A percentile compares a stretch with the other conserved stretches of the same genome.
Conservation (phyloP, 1,284 basidiomycete species). For the Exobasidium rhododendri region DNA sequence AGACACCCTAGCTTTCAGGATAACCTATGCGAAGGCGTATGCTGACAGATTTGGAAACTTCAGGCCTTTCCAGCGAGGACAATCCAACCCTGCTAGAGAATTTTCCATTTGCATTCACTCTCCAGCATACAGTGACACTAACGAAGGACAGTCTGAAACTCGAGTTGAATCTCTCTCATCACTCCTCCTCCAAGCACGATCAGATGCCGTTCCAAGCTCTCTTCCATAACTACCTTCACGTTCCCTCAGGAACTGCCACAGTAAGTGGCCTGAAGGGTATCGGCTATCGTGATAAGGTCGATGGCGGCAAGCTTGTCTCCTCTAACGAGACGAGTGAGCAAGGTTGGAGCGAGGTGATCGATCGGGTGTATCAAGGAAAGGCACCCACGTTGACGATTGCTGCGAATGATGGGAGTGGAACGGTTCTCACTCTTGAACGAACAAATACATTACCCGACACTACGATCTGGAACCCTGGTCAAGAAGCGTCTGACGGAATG, state of each 20-base stretch:
- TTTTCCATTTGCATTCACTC: constrained; percentile 26
- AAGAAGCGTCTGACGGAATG: constrained; percentile 49
- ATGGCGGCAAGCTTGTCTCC: constrained; percentile 22
- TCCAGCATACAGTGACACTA: constrained; percentile 34
- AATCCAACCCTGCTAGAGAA: constrained; percentile 24
- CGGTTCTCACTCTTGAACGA: constrained; percentile 31
- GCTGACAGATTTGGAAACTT: too few relatives aligned
- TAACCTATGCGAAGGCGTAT: too few relatives aligned
- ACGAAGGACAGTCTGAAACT: constrained; percentile 33
- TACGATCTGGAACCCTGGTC: constrained; percentile 56
- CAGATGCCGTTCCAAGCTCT: constrained; percentile 55
- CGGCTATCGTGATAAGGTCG: constrained; percentile 37
- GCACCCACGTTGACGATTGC: constrained; percentile 28
- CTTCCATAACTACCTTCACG: constrained; percentile 52
- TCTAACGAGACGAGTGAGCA: background rate
- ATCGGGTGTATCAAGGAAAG: constrained; percentile 16
- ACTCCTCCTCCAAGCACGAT: constrained; percentile 19
- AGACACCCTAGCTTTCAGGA: too few relatives aligned
- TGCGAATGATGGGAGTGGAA: constrained; percentile 25
- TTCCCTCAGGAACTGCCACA: constrained; percentile 42
- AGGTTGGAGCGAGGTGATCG: constrained; percentile 17
- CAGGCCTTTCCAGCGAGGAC: constrained; percentile 23
- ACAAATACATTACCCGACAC: constrained; percentile 32
- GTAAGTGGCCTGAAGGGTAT: constrained; percentile 32
- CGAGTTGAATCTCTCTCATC: constrained; percentile 45